Conservation (phyloP, 805 yeast species). For the Cyberlindnera meyerae region DNA sequence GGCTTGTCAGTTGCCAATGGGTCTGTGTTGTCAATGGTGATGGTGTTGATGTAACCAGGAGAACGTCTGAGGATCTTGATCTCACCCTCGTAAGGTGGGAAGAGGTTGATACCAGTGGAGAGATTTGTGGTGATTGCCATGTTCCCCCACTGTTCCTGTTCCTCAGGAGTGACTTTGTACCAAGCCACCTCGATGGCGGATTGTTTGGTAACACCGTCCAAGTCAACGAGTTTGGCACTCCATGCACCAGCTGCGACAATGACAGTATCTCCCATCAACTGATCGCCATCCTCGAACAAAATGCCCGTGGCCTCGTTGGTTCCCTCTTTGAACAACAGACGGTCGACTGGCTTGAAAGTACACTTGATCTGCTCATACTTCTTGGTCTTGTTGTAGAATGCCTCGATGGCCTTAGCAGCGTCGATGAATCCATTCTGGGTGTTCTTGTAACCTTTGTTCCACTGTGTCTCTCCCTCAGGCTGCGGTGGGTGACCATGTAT, state of each 20-base stretch:
- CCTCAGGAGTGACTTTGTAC: slow-evolving; percentile 13
- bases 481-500: slow-evolving; percentile 5
- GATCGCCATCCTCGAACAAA: slow-evolving; percentile 7
- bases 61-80: slow-evolving; percentile 15
- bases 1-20: slow-evolving; percentile 2
- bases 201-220: slow-evolving; percentile 8
- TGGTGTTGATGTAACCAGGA: slow-evolving; percentile 12
- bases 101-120: slow-evolving; percentile 15
- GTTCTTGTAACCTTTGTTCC: slow-evolving; percentile 16
- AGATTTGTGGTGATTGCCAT: slow-evolving; percentile 18
- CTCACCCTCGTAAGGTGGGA: slow-evolving; percentile 17
- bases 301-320: slow-evolving; percentile 17
- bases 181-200: slow-evolving; percentile 18
- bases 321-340: slow-evolving; percentile 5
- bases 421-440: slow-evolving; percentile 13
- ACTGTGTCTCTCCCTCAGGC: slow-evolving; percentile 20
- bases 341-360: slow-evolving; percentile 12
- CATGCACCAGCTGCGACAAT: slow-evolving; percentile 19
- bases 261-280: slow-evolving; percentile 7
- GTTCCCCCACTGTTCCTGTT: slow-evolving; percentile 5
- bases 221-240: slow-evolving; percentile 15
- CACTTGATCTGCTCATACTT: slow-evolving; percentile 3
- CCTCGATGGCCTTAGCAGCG: slow-evolving; percentile 11
- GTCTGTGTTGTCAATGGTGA: slow-evolving; percentile 1
- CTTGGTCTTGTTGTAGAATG: slow-evolving; percentile 14